A percentile compares a stretch with the other conserved stretches of the same genome.
Evolutionary conservation across 2,329 filamentous ascomycete species (phyloP).

Genomic region (Gnomoniopsis sp.): DNA sequence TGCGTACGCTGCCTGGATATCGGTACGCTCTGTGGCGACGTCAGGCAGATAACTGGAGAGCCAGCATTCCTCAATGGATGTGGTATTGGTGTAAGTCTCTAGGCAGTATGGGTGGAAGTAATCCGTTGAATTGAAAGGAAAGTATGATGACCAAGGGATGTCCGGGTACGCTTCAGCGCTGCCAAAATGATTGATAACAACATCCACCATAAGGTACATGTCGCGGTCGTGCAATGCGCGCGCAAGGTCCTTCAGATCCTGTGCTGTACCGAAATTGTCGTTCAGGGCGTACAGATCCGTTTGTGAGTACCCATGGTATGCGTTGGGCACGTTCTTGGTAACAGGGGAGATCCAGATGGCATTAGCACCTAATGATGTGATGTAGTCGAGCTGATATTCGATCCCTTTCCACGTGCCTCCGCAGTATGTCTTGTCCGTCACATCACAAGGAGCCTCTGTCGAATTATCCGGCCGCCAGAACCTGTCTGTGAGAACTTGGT

Average conservation of each 20-base stretch:
- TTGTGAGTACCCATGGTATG: constrained; percentile 24
- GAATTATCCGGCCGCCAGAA: constrained; percentile 1
- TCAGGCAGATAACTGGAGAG: constrained; percentile 43
- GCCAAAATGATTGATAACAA: constrained; percentile 57
- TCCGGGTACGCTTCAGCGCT: constrained; percentile 21
- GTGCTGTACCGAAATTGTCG: constrained; percentile 5
- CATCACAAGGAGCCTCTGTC: constrained; percentile 2
- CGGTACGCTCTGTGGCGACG: constrained; percentile 47
- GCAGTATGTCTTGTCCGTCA: background rate
- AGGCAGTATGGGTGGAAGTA: constrained; percentile 19
- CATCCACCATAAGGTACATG: constrained; percentile 58
- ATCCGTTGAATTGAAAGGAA: constrained; percentile 24
- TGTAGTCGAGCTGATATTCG: constrained; percentile 9
- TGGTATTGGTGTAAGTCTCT: background rate
- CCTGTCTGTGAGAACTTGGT: constrained; percentile 8
- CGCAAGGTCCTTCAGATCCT: background rate
- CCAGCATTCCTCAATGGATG: constrained; percentile 5
- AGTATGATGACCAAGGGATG: constrained; percentile 10
- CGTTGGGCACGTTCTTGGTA: constrained; percentile 12
- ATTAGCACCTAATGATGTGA: constrained; percentile 1
- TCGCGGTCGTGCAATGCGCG: constrained; percentile 20
- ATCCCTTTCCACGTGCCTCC: constrained; percentile 7
- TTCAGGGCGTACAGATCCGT: constrained; percentile 7
- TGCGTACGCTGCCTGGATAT: constrained; percentile 46
- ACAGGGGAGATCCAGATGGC: constrained; percentile 7